Evolutionary conservation across 257 asterid genomes (phyloP).

Genomic region (Gardenia jasminoides): DNA sequence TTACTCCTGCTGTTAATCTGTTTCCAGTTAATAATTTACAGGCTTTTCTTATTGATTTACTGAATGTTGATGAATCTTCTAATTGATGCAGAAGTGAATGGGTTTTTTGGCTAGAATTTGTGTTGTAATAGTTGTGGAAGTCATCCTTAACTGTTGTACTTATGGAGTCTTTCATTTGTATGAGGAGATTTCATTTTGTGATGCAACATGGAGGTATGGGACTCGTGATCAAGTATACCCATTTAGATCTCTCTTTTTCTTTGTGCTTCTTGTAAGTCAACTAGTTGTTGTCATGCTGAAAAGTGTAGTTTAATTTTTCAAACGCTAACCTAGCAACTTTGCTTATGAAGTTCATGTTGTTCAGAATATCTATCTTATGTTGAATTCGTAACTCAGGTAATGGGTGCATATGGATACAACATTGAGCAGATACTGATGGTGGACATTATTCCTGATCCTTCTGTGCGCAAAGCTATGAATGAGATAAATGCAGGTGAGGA

Average conservation of each 20-base stretch:
- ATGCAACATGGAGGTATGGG: background rate
- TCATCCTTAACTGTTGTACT: background rate
- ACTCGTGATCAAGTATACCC: background rate
- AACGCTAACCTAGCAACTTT: background rate
- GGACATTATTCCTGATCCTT: slow-evolving; percentile 88
- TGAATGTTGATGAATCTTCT: background rate
- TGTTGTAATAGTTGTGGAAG: background rate
- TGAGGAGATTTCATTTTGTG: background rate
- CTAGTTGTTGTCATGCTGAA: background rate
- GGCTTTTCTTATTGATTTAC: background rate
- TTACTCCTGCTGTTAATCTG: background rate
- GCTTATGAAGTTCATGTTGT: background rate
- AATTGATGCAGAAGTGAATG: background rate
- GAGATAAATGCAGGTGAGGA: slow-evolving; percentile 93
- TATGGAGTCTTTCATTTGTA: background rate
- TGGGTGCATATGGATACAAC: slow-evolving; percentile 95
- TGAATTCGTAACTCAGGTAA: slow-evolving; percentile 60
- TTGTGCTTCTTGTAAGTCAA: background rate
- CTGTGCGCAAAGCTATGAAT: slow-evolving; percentile 94
- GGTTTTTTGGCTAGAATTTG: background rate
- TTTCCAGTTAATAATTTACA: background rate
- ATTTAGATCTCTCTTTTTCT: background rate
- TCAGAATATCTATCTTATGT: slow-evolving; percentile 6
- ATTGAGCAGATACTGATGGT: slow-evolving; percentile 97
- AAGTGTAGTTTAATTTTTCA: background rate